Evolutionary conservation across 1,284 basidiomycete species (phyloP).

Genomic region (Kwoniella shivajii): DNA sequence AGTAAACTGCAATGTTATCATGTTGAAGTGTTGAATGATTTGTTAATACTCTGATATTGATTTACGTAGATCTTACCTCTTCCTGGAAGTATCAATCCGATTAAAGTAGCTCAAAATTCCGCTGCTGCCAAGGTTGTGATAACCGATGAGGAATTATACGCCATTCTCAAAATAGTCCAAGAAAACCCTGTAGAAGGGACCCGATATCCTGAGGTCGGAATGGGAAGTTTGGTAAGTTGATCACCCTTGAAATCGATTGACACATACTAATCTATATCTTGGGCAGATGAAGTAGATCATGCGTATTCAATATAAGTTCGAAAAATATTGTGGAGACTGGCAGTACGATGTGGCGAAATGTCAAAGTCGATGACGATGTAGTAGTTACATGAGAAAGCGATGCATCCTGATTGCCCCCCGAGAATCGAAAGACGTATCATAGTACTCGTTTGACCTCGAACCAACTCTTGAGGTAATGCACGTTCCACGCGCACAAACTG

Average conservation of each 20-base stretch:
- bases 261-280: too few relatives aligned
- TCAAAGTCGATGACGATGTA: background rate
- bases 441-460: slow-evolving; percentile 95
- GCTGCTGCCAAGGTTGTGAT: slow-evolving; percentile 56
- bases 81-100: slow-evolving; percentile 59
- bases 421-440: too few relatives aligned
- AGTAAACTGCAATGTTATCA: slow-evolving; percentile 14
- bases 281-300: background rate
- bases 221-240: slow-evolving; percentile 9
- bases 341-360: too few relatives aligned
- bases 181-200: slow-evolving; percentile 34
- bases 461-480: slow-evolving; percentile 92
- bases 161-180: slow-evolving; percentile 53
- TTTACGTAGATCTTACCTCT: slow-evolving; percentile 58
- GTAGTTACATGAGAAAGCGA: background rate
- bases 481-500: slow-evolving; percentile 90
- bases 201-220: slow-evolving; percentile 28
- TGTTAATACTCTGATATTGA: background rate
- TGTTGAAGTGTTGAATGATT: background rate
- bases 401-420: too few relatives aligned
- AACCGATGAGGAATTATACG: slow-evolving; percentile 48
- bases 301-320: background rate
- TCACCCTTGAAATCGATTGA: too few relatives aligned
- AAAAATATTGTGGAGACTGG: too few relatives aligned
- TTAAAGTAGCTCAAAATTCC: slow-evolving; percentile 59